phyloP scores from a whole-genome alignment of 768 basidiomycete species.

The Mrakia hoshinonis region DNA sequence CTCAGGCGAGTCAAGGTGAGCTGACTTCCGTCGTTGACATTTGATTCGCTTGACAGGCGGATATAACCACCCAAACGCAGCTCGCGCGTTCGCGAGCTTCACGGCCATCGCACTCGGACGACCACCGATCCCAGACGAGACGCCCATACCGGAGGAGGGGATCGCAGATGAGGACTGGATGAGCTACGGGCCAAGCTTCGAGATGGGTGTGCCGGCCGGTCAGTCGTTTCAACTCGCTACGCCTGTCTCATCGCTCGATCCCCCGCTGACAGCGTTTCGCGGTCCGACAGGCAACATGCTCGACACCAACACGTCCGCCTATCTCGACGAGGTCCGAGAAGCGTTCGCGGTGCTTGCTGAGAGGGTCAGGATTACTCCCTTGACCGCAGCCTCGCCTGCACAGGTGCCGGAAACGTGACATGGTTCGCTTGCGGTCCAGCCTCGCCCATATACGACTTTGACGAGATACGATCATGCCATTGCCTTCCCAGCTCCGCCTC shows the following conservation, averaged over 20 bases:
- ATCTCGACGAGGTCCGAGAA: conserved; percentile 37
- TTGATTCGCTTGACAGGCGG: conserved; percentile 53
- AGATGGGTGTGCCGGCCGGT: conserved; percentile 54
- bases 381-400: neutral
- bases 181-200: conserved; percentile 69
- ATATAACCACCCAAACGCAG: conserved; percentile 72
- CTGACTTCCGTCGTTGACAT: neutral
- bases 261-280: neutral
- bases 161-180: conserved; percentile 46
- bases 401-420: no score
- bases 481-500: neutral
- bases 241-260: neutral
- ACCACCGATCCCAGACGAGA: neutral
- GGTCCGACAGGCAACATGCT: conserved; percentile 53
- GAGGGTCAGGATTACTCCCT: neutral
- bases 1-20: no score
- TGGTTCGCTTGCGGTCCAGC: no score
- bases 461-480: neutral
- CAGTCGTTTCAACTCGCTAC: neutral
- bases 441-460: no score
- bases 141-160: neutral
- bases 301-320: conserved; percentile 61
- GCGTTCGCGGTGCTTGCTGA: conserved; percentile 12
- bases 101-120: conserved; percentile 63
- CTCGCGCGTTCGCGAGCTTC: conserved; percentile 75